Base-by-base conservation (phyloP, 306 rosid genomes). In the Luffa acutangula region DNA sequence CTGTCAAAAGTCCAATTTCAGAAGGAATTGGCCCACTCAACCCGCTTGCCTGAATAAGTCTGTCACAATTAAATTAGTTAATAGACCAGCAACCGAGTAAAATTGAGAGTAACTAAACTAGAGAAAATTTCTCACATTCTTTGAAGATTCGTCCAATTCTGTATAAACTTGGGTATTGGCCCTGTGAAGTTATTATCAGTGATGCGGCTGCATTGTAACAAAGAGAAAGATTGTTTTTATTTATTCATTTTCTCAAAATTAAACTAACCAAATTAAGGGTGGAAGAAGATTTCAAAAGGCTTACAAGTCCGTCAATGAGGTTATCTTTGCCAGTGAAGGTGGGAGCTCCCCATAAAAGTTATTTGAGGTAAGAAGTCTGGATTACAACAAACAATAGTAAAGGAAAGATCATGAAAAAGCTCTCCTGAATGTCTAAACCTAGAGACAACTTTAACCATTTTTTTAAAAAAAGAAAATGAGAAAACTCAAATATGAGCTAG, bases 1-100 rank as follows among this genome's bases (percentile, higher is more conserved):
- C 82, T 25, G 66, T 15, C 81, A 91, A 82, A 42, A 6, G 43
- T 75, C 89, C 83, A 75, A 91, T 87, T 83, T 63, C 83, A 4
- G 82, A 59, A 82, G 97, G 97, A 88, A 91, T 88, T 62, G 96
- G 93, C 52, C 98, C 97, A 18, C 81, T 89, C 79, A 93, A 78
- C 66, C 98, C 97, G 82, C 93, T 89, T 21, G 87, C 98, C 80
- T 89, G 88, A 70, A 91, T 88, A 33, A 18, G 74, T 37, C 98
- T 90, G 88, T 79, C 80, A 63, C 15, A 42, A 39, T 48, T 37
- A 60, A 82, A 79, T 49, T 25, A 64, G 56, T 80, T 48, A 46
- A 33, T 7, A 48, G 33, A 42, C 9, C 15, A 72, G 13, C 37
- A 43, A 58, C 43, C 56, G 63, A 31, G 69, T 21, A 31, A 10